Percentiles rank a stretch among this genome's conserved stretches.
Conservation (phyloP, 2,329 filamentous ascomycete species). For the Diaporthe eres region DNA sequence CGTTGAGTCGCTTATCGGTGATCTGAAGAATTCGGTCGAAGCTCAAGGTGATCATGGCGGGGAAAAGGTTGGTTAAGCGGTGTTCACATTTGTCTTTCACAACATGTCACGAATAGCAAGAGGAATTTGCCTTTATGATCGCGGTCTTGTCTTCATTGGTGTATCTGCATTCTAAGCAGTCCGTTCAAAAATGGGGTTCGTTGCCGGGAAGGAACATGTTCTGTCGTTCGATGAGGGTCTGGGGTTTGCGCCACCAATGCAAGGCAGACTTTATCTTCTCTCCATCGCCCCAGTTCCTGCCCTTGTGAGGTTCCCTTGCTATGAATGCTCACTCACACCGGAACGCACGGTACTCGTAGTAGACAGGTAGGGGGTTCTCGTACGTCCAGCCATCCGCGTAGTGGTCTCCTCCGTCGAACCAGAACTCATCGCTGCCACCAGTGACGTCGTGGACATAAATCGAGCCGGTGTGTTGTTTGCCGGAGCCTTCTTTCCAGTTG, state of each 20-base stretch:
- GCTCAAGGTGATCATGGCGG: neutral
- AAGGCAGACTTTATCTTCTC: neutral
- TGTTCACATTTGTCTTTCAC: too few species aligned
- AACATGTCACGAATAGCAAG: neutral
- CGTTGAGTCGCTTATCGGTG: neutral
- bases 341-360: constrained; percentile 27
- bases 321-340: neutral
- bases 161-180: constrained; percentile 5
- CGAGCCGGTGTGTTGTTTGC: neutral
- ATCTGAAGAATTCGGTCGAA: neutral
- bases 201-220: neutral
- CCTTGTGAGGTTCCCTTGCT: neutral
- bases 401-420: neutral
- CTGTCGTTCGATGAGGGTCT: neutral
- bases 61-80: neutral
- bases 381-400: constrained; percentile 13
- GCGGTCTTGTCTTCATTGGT: neutral
- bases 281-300: neutral
- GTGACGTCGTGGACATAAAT: neutral
- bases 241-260: neutral
- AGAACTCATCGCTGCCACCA: constrained; percentile 16
- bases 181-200: neutral
- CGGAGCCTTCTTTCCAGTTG: neutral
- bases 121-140: neutral
- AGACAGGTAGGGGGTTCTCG: neutral